A percentile compares a stretch with the other conserved stretches of the same genome.
These are phyloP conservation scores for Ensete glaucum DNA, from an alignment of 176 grass and related monocot species.

Conservation along the genomic window DNA sequence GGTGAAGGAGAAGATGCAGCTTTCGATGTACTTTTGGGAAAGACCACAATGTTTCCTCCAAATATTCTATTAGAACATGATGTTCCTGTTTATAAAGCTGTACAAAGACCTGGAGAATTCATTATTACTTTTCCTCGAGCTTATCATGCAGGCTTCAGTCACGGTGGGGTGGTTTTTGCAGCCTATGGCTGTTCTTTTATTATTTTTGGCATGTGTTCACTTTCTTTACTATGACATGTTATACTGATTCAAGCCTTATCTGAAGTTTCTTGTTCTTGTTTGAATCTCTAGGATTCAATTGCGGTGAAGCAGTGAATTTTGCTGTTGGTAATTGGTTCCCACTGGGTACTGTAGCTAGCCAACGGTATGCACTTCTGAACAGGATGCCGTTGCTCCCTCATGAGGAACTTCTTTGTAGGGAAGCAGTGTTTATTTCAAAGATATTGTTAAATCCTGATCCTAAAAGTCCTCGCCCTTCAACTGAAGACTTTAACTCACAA, in stretches of 20 bases:
- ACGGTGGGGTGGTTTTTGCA: constrained; percentile 45
- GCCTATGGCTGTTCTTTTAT: not conserved
- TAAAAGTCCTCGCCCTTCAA: constrained; percentile 16
- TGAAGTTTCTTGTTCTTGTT: not conserved
- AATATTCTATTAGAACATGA: constrained; percentile 68
- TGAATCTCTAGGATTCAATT: constrained; percentile 67
- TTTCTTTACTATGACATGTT: not conserved
- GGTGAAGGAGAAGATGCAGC: constrained; percentile 77
- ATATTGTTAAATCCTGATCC: constrained; percentile 27
- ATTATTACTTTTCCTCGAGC: constrained; percentile 89
- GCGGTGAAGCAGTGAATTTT: constrained; percentile 75
- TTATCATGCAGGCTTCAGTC: constrained; percentile 92
- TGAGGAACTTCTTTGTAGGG: constrained; percentile 78
- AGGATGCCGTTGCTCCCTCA: constrained; percentile 61
- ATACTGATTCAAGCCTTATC: not conserved
- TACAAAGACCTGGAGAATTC: constrained; percentile 92
- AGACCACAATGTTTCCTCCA: constrained; percentile 97
- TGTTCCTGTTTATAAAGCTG: constrained; percentile 88
- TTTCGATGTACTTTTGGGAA: constrained; percentile 91
- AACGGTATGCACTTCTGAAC: constrained; percentile 50
- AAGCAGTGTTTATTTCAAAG: constrained; percentile 49
- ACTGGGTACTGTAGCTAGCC: constrained; percentile 49
- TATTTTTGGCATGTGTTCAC: not conserved
- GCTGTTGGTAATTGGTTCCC: constrained; percentile 67
- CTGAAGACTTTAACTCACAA: constrained; percentile 45